Percentiles rank a stretch among this genome's conserved stretches.
Conservation (phyloP, 768 basidiomycete genomes). For the Boletus barrowsii region DNA sequence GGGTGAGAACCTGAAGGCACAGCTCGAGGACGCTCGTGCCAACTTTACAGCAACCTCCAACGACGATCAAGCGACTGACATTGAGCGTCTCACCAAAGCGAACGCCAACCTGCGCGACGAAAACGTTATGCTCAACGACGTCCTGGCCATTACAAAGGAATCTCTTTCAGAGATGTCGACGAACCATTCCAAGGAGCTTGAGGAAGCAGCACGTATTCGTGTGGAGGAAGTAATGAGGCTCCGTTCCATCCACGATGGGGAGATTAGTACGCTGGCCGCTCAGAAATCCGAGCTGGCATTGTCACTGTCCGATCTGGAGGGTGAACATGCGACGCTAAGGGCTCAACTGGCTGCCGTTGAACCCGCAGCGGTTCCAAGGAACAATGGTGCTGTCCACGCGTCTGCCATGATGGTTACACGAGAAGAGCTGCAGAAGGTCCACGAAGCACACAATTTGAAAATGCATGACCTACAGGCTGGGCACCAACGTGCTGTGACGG, state of each 20-base stretch:
- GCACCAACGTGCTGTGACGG: slow-evolving; percentile 57
- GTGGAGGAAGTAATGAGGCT: slow-evolving; percentile 70
- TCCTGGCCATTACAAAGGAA: slow-evolving; percentile 64
- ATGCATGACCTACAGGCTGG: slow-evolving; percentile 69
- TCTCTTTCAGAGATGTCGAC: slow-evolving; percentile 68
- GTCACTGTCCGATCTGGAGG: slow-evolving; percentile 71
- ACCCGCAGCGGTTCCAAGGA: slow-evolving; percentile 47
- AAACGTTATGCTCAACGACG: slow-evolving; percentile 59
- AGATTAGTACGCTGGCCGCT: slow-evolving; percentile 50
- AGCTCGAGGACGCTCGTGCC: slow-evolving; percentile 62
- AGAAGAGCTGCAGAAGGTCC: slow-evolving; percentile 73
- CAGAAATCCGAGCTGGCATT: slow-evolving; percentile 64
- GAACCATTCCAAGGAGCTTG: slow-evolving; percentile 69
- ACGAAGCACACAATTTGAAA: slow-evolving; percentile 84
- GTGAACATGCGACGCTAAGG: slow-evolving; percentile 65
- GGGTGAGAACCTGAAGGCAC: slow-evolving; percentile 51
- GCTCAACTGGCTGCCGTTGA: slow-evolving; percentile 52
- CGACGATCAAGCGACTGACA: slow-evolving; percentile 51
- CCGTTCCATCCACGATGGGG: slow-evolving; percentile 56
- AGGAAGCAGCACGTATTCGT: slow-evolving; percentile 66
- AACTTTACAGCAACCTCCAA: slow-evolving; percentile 41
- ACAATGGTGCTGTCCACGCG: slow-evolving; percentile 45
- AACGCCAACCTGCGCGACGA: slow-evolving; percentile 67
- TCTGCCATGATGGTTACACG: slow-evolving; percentile 53
- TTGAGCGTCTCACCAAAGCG: slow-evolving; percentile 55